Conservation (phyloP, 2,329 filamentous ascomycete species). For the Epicoccum sorghinum region DNA sequence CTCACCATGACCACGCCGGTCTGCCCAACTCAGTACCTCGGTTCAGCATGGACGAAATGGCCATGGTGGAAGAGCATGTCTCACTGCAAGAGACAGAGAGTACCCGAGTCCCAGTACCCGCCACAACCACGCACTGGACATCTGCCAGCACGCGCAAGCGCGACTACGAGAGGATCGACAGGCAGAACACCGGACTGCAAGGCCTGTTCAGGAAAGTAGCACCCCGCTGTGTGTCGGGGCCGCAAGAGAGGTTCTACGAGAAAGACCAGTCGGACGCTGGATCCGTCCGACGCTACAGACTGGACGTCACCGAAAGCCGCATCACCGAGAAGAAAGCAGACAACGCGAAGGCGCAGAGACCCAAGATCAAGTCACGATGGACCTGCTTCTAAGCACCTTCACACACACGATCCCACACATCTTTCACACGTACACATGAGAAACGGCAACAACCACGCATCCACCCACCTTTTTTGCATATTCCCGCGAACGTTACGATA, state of each 20-base stretch:
- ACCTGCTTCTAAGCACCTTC: conserved; percentile 30
- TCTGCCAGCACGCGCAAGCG: conserved; percentile 42
- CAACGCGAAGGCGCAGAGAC: conserved; percentile 15
- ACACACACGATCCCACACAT: not conserved
- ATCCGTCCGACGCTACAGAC: conserved; percentile 46
- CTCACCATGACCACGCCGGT: conserved; percentile 21
- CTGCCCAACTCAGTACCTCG: conserved; percentile 18
- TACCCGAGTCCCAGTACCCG: conserved; percentile 14
- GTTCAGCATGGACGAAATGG: conserved; percentile 27
- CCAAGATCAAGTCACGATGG: conserved; percentile 29
- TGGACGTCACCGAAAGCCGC: conserved; percentile 37
- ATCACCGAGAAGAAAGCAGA: conserved; percentile 29
- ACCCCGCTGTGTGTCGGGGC: conserved; percentile 42
- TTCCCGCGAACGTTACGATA: conserved; percentile 35
- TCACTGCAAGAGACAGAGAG: conserved; percentile 28
- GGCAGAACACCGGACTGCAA: conserved; percentile 45
- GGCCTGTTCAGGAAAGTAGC: conserved; percentile 40
- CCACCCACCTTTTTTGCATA: conserved; percentile 21
- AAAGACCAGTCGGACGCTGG: conserved; percentile 43
- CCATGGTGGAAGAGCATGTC: conserved; percentile 15
- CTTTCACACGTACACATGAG: conserved; percentile 7
- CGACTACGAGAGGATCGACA: conserved; percentile 48
- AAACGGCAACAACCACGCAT: conserved; percentile 1
- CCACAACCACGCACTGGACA: conserved; percentile 47
- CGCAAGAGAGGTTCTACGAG: conserved; percentile 45